Evolutionary conservation across 768 basidiomycete genomes (phyloP).

Genomic region (Melanogaster broomeanus): DNA sequence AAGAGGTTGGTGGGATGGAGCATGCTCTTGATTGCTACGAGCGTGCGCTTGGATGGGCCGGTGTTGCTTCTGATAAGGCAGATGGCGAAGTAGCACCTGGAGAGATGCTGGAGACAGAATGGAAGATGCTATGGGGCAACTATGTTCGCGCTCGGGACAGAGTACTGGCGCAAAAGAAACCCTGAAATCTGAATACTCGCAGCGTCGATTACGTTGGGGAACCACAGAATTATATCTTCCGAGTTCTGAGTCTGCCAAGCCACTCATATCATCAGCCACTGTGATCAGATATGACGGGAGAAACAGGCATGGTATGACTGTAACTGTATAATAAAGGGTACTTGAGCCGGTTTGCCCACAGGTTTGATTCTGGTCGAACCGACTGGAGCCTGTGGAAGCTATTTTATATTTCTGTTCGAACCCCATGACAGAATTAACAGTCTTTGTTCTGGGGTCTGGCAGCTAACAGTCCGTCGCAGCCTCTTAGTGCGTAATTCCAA

Average conservation of each 20-base stretch:
- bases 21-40: conserved; percentile 63
- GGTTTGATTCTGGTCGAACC: too few species aligned
- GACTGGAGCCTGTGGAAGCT: too few species aligned
- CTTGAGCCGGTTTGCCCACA: too few species aligned
- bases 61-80: conserved; percentile 39
- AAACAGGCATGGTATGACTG: too few species aligned
- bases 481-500: too few species aligned
- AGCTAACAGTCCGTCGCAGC: too few species aligned
- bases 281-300: too few species aligned
- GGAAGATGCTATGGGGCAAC: conserved; percentile 61
- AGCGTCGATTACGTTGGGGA: not conserved
- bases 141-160: conserved; percentile 50
- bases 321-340: too few species aligned
- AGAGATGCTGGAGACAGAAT: conserved; percentile 59
- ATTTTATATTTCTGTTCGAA: too few species aligned
- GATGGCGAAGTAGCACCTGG: conserved; percentile 43
- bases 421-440: too few species aligned
- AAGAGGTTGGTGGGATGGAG: conserved; percentile 31
- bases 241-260: not conserved
- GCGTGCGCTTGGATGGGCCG: conserved; percentile 70
- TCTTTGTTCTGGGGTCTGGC: too few species aligned
- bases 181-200: not conserved
- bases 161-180: conserved; percentile 10
- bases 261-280: not conserved
- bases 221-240: not conserved